Conservation (phyloP, 164 flowering plant genomes). For the Warburgia ugandensis region DNA sequence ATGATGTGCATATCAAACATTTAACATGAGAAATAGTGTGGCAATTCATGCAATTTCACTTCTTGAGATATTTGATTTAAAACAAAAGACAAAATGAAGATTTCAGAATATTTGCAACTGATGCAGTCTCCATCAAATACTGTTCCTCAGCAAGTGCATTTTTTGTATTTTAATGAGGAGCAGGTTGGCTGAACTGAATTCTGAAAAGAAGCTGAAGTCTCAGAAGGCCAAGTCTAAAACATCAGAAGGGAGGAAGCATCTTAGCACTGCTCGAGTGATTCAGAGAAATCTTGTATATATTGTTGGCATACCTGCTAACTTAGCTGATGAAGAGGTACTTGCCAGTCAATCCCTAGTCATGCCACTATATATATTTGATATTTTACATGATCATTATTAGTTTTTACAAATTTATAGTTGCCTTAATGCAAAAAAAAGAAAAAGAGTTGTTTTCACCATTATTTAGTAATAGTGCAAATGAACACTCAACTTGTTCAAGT, state of each 20-base stretch:
- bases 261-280: conserved; percentile 84
- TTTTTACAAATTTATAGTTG: too few relatives aligned
- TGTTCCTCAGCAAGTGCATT: not conserved
- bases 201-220: conserved; percentile 61
- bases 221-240: conserved; percentile 71
- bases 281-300: conserved; percentile 89
- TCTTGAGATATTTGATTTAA: too few relatives aligned
- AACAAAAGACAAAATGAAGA: too few relatives aligned
- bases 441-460: too few relatives aligned
- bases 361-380: not conserved
- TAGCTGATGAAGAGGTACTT: conserved; percentile 91
- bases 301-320: conserved; percentile 79
- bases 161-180: conserved; percentile 22
- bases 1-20: too few relatives aligned
- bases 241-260: conserved; percentile 82
- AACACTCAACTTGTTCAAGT: too few relatives aligned
- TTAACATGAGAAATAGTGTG: too few relatives aligned
- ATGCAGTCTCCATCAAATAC: too few relatives aligned
- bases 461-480: too few relatives aligned
- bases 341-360: not conserved
- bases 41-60: too few relatives aligned
- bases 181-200: conserved; percentile 65
- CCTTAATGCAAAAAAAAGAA: too few relatives aligned
- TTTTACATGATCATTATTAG: not conserved
- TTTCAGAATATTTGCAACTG: too few relatives aligned